These are phyloP conservation scores for Aspergillus novoparasiticus DNA, from an alignment of 2,329 filamentous ascomycete genomes.

Conservation along the genomic window DNA sequence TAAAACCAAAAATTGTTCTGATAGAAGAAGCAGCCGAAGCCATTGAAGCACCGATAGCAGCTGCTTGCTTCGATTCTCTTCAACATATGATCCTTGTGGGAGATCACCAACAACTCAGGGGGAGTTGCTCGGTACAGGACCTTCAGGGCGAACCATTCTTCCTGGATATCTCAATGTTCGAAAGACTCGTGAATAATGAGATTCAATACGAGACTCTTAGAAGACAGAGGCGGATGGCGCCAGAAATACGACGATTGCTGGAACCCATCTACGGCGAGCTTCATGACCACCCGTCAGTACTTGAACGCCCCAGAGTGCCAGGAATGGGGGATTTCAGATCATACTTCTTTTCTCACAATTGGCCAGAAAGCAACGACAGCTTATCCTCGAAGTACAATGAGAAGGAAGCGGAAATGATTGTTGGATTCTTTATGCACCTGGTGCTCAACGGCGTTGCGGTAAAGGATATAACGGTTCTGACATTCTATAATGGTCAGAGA, in stretches of 20 bases:
- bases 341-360: conserved; percentile 67
- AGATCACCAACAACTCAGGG: conserved; percentile 78
- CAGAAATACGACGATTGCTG: conserved; percentile 64
- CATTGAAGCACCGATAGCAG: conserved; percentile 59
- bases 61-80: conserved; percentile 62
- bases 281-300: conserved; percentile 61
- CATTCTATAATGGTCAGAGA: conserved; percentile 85
- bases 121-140: conserved; percentile 62
- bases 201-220: conserved; percentile 67
- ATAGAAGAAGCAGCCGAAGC: conserved; percentile 83
- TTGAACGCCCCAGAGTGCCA: conserved; percentile 55
- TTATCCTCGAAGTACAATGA: conserved; percentile 70
- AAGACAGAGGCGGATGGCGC: conserved; percentile 73
- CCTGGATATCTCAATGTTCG: conserved; percentile 76
- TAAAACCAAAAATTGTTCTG: conserved; percentile 69
- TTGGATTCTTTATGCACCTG: conserved; percentile 72
- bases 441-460: conserved; percentile 64
- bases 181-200: conserved; percentile 69
- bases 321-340: conserved; percentile 65
- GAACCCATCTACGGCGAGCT: conserved; percentile 63
- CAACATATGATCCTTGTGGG: conserved; percentile 72
- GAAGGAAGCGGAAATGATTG: conserved; percentile 75
- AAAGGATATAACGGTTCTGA: conserved; percentile 73
- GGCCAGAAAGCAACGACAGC: conserved; percentile 65
- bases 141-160: conserved; percentile 64